Base-by-base conservation (phyloP, 78 protist genomes). In the Dictyostelium firmibasis region DNA sequence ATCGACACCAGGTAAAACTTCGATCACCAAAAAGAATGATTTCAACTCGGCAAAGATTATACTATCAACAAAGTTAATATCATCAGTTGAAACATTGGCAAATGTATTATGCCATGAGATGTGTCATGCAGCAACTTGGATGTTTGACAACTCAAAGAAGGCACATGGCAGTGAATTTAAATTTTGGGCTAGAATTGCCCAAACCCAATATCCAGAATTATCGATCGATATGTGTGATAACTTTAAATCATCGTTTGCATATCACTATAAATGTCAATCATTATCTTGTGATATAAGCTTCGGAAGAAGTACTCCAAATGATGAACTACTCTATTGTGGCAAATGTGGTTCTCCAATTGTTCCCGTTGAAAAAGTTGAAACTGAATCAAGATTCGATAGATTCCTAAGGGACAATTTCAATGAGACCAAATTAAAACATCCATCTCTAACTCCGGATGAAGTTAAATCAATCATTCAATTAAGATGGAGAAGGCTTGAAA, bases 91-190 rank as follows among this genome's bases (percentile, higher is more conserved):
- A 79, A 81, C n/a, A 33, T 81, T 89, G 38, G 81, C 60, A 10
- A 89, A 89, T 89, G 87, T 89, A 29, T 13, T 89, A 18, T 89
- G 94, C 13, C 94, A 89, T 81, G 86, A 89, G 47, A 89, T 89
- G 94, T 89, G 94, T 70, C 94, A 89, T 50, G 94, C 82, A 25
- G 94, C 94, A 11, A 81, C 87, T n/a, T 89, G 94, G 94, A 47
- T 89, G 47, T 81, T 89, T 50, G 82, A 89, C 50, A 69, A 69
- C 25, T 18, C 38, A n/a, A 89, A 43, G 6, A 84, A 60, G 25
- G 38, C 94, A 38, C 94, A 89, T 69, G 86, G 87, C 4, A 25
- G 44, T 7, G 86, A 89, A 69, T 89, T 89, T 70, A 64, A 81
- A 43, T 89, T 62, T 69, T 89, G 94, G 94, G 87, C 72, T 11